These are phyloP conservation scores for Rhizopus delemar DNA, from an alignment of 371 early-diverging fungal species.

Conservation along the genomic window DNA sequence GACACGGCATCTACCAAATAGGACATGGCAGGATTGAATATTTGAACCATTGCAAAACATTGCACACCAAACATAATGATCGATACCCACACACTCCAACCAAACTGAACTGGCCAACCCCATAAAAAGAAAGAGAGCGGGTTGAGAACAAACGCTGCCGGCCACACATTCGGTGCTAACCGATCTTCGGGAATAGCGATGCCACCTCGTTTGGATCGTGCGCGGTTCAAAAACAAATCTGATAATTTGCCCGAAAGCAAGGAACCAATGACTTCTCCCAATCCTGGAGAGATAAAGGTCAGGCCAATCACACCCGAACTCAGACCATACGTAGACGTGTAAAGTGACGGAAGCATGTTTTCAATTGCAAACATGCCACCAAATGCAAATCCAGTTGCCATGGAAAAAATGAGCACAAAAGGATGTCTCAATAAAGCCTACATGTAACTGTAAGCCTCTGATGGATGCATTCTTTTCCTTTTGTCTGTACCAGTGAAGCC, in stretches of 20 bases:
- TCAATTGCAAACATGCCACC: slow-evolving; percentile 58
- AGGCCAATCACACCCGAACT: slow-evolving; percentile 43
- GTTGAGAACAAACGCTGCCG: slow-evolving; percentile 54
- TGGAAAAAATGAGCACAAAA: slow-evolving; percentile 51
- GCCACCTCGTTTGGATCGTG: slow-evolving; percentile 49
- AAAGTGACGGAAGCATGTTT: slow-evolving; percentile 47
- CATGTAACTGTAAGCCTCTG: not conserved
- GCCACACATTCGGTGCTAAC: slow-evolving; percentile 56
- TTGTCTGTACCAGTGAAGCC: slow-evolving; percentile 29
- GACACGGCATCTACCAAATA: slow-evolving; percentile 61
- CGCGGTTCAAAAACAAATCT: slow-evolving; percentile 49
- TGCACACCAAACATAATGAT: slow-evolving; percentile 60
- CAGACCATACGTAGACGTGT: slow-evolving; percentile 36
- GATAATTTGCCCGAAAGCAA: slow-evolving; percentile 56
- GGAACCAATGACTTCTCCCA: slow-evolving; percentile 59
- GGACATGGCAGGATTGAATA: slow-evolving; percentile 53
- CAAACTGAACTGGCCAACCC: slow-evolving; percentile 59
- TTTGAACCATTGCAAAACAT: slow-evolving; percentile 62
- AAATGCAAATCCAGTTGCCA: slow-evolving; percentile 61
- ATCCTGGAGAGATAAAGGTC: slow-evolving; percentile 49
- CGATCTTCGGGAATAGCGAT: slow-evolving; percentile 58
- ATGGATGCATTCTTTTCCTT: not conserved
- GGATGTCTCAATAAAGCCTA: slow-evolving; percentile 55
- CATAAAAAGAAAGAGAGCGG: slow-evolving; percentile 58
- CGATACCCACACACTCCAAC: slow-evolving; percentile 53